Percentiles rank a stretch among this genome's conserved stretches.
Conservation (phyloP, 345 rosid species). For the Pistacia integerrima region DNA sequence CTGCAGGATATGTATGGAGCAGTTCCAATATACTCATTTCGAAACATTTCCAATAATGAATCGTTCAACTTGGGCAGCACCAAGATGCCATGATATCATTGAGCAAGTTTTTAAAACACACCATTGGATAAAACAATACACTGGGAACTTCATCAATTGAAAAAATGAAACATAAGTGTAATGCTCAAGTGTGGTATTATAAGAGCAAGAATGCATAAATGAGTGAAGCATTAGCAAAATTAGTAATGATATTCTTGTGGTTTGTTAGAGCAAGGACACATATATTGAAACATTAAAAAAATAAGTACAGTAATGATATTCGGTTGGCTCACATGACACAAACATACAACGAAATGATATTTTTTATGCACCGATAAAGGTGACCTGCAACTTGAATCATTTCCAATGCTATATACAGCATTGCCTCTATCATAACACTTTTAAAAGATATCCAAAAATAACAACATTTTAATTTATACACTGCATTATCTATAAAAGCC, state of each 20-base stretch:
- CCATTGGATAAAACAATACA: neutral
- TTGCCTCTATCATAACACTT: no score
- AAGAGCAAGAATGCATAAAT: neutral
- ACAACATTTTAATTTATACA: neutral
- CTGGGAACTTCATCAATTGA: slow-evolving; percentile 1
- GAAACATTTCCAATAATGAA: slow-evolving; percentile 82
- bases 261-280: neutral
- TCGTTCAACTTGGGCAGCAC: slow-evolving; percentile 87
- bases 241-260: neutral
- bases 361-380: neutral
- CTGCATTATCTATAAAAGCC: neutral
- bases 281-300: neutral
- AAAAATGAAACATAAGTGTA: neutral
- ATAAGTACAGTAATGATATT: neutral
- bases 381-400: neutral
- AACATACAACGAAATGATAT: slow-evolving; percentile 2
- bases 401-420: neutral
- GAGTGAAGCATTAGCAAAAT: neutral
- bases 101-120: neutral
- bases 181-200: neutral
- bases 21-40: slow-evolving; percentile 83
- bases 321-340: neutral
- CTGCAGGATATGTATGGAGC: slow-evolving; percentile 82
- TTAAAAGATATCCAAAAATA: neutral
- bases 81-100: slow-evolving; percentile 13